These are phyloP conservation scores for Cadophora malorum DNA, from an alignment of 2,329 filamentous ascomycete genomes.

Conservation along the genomic window DNA sequence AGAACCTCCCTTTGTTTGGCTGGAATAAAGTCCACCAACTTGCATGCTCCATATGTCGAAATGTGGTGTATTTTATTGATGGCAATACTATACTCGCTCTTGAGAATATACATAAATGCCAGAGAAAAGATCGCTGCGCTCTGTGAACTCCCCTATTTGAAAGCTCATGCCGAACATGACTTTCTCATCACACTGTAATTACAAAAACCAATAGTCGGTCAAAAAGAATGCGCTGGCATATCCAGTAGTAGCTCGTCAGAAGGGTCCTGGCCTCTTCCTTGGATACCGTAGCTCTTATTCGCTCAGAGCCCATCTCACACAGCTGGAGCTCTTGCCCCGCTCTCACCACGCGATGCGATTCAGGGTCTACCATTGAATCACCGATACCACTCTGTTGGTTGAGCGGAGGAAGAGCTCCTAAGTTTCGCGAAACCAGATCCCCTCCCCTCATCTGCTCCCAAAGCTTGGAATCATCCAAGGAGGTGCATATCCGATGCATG, in stretches of 20 bases:
- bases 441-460: not conserved
- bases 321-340: not conserved
- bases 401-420: conserved; percentile 13
- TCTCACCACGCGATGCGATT: not conserved
- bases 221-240: not conserved
- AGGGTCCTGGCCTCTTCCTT: not conserved
- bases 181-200: not conserved
- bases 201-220: not conserved
- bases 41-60: not conserved
- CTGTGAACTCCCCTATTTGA: not conserved
- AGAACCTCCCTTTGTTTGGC: not conserved
- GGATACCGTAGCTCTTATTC: not conserved
- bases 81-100: no score
- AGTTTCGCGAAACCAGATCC: not conserved
- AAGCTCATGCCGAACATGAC: not conserved
- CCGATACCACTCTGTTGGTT: conserved; percentile 9
- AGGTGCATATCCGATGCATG: not conserved
- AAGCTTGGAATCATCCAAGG: conserved; percentile 10
- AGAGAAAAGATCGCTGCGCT: not conserved
- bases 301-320: not conserved
- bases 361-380: not conserved
- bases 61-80: no score
- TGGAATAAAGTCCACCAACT: not conserved
- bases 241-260: not conserved
- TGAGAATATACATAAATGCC: not conserved